phyloP scores from a whole-genome alignment of 306 rosid species.

The Senna tora region DNA sequence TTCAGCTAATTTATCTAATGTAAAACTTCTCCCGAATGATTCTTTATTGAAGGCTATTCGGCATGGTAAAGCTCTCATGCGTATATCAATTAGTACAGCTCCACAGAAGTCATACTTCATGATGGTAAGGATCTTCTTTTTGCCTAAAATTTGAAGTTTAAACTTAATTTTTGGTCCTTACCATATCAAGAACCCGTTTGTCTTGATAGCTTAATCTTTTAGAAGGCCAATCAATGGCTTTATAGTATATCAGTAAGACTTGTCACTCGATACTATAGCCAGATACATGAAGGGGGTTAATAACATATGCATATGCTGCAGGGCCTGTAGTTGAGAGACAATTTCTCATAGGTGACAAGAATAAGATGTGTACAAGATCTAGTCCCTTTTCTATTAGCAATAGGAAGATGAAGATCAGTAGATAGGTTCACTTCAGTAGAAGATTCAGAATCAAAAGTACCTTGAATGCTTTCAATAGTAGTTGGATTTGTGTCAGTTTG shows the following conservation, averaged over 20 bases:
- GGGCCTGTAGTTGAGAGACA: too few species aligned
- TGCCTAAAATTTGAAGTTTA: slow-evolving; percentile 12
- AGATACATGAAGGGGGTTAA: background rate
- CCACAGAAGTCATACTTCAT: slow-evolving; percentile 77
- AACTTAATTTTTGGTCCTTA: background rate
- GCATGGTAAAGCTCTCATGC: slow-evolving; percentile 86
- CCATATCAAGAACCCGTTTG: background rate
- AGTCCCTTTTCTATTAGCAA: too few species aligned
- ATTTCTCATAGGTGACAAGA: too few species aligned
- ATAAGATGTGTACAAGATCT: too few species aligned
- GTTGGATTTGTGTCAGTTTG: too few species aligned
- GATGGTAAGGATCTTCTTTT: slow-evolving; percentile 59
- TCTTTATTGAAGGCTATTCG: slow-evolving; percentile 70
- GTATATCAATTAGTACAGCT: slow-evolving; percentile 59
- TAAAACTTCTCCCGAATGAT: slow-evolving; percentile 34
- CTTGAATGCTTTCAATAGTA: too few species aligned
- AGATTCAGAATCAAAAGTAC: too few species aligned
- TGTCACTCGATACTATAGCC: slow-evolving; percentile 10
- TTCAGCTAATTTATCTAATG: slow-evolving; percentile 33
- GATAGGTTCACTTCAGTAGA: too few species aligned
- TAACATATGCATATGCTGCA: too few species aligned
- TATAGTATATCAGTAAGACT: background rate
- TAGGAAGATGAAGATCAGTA: too few species aligned
- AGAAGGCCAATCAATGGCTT: background rate
- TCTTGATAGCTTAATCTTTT: background rate